Evolutionary conservation across 2,329 filamentous ascomycete genomes (phyloP).

Genomic region (Chrysoporthe puriensis): DNA sequence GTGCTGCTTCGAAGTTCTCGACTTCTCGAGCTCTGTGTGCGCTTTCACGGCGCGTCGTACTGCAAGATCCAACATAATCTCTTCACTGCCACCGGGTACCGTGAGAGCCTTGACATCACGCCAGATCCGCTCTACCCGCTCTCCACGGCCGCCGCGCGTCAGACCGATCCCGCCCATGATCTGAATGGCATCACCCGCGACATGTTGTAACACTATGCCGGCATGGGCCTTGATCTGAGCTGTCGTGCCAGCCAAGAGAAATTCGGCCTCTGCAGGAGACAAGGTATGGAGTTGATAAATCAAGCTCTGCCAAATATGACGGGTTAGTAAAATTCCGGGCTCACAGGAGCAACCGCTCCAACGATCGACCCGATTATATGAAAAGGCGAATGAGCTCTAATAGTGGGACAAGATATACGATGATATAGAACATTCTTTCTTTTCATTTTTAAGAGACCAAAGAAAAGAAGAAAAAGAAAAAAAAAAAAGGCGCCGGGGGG

Average conservation of each 20-base stretch:
- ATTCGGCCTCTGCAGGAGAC: conserved; percentile 30
- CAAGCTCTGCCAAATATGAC: conserved; percentile 33
- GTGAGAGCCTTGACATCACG: conserved; percentile 30
- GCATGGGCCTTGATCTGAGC: conserved; percentile 31
- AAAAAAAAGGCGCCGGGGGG: neutral
- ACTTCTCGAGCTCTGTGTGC: neutral
- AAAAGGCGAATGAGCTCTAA: neutral
- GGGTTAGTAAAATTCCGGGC: neutral
- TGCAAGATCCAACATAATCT: conserved; percentile 31
- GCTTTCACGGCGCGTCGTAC: conserved; percentile 21
- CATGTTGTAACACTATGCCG: conserved; percentile 28
- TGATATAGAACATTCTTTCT: too few species aligned
- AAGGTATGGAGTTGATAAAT: conserved; percentile 48
- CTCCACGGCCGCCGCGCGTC: conserved; percentile 30
- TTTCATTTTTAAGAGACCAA: neutral
- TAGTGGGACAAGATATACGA: too few species aligned
- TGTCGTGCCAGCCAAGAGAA: conserved; percentile 33
- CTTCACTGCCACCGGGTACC: conserved; percentile 30
- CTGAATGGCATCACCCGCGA: conserved; percentile 29
- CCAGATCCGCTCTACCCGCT: conserved; percentile 30
- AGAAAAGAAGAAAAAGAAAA: neutral
- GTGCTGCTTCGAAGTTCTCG: neutral
- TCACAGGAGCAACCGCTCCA: too few species aligned
- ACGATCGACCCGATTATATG: too few species aligned
- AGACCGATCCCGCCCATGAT: conserved; percentile 30